These are phyloP conservation scores for Xerocomellus dryophilus DNA, from an alignment of 768 basidiomycete species.

Conservation along the genomic window DNA sequence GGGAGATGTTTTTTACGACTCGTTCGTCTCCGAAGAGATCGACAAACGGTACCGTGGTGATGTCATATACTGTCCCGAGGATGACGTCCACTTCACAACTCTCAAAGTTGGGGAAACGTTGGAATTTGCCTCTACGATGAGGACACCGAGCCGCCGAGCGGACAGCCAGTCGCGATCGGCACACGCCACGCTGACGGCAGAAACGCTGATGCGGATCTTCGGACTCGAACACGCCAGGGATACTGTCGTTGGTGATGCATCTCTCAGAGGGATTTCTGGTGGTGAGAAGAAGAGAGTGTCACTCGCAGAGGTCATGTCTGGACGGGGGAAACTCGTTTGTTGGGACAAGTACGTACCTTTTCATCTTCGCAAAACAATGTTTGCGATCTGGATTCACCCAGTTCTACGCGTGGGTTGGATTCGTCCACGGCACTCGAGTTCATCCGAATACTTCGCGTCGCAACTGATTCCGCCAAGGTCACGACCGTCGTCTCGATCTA, in stretches of 20 bases:
- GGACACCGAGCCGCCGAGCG: conserved; percentile 36
- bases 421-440: conserved; percentile 74
- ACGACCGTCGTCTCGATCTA: conserved; percentile 81
- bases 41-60: conserved; percentile 45
- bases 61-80: conserved; percentile 39
- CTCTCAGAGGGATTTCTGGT: conserved; percentile 69
- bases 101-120: conserved; percentile 49
- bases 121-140: conserved; percentile 50
- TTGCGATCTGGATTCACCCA: conserved; percentile 25
- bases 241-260: conserved; percentile 73
- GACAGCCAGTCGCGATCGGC: conserved; percentile 22
- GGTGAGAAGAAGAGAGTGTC: conserved; percentile 82
- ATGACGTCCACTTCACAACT: conserved; percentile 22
- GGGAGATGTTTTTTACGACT: conserved; percentile 44
- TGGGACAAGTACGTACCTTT: conserved; percentile 68
- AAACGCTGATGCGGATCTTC: conserved; percentile 64
- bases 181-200: conserved; percentile 31
- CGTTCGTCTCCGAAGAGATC: conserved; percentile 45
- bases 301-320: conserved; percentile 66
- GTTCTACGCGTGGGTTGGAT: conserved; percentile 64
- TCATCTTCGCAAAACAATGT: not conserved
- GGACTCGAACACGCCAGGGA: conserved; percentile 70
- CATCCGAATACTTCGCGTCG: conserved; percentile 59
- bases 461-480: conserved; percentile 51
- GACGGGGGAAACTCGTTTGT: conserved; percentile 56